Percentiles rank a stretch among this genome's conserved stretches.
Conservation (phyloP, 31 red algal genomes). For the Asparagopsis taxiformis region DNA sequence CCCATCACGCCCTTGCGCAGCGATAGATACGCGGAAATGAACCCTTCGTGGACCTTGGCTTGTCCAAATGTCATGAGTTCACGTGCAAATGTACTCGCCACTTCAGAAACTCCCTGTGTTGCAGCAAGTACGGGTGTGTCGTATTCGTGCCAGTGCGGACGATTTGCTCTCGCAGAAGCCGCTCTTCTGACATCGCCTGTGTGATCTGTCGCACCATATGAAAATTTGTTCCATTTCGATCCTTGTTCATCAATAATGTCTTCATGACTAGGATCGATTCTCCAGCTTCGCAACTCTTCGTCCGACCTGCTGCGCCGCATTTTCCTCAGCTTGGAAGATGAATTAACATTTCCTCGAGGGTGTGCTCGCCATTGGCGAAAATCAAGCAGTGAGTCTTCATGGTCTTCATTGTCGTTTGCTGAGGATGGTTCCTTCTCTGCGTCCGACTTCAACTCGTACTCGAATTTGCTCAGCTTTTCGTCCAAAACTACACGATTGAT, state of each 20-base stretch:
- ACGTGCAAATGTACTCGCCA: constrained; percentile 35
- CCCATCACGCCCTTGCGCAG: constrained; percentile 52
- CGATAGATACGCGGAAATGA: constrained; percentile 48
- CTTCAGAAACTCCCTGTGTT: constrained; percentile 17
- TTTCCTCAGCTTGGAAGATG: too few relatives aligned
- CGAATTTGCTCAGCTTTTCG: constrained; percentile 50
- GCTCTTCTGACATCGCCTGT: too few relatives aligned
- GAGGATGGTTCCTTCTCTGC: too few relatives aligned
- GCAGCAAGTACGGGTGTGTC: background rate
- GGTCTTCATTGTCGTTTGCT: constrained; percentile 5
- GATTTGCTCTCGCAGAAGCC: background rate
- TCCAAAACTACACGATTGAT: constrained; percentile 40
- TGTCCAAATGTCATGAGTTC: constrained; percentile 67
- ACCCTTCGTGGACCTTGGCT: constrained; percentile 60
- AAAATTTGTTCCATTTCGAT: too few relatives aligned
- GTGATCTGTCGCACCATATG: too few relatives aligned
- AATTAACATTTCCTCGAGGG: too few relatives aligned
- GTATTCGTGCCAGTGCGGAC: background rate
- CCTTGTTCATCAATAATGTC: too few relatives aligned
- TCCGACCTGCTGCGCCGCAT: constrained; percentile 8
- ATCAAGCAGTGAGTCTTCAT: too few relatives aligned
- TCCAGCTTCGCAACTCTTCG: background rate
- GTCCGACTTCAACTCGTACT: constrained; percentile 26
- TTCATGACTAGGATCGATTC: too few relatives aligned
- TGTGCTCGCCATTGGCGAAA: too few relatives aligned